phyloP scores from a whole-genome alignment of 108 stramenopile genomes.

The Aurantiochytrium sp. region DNA sequence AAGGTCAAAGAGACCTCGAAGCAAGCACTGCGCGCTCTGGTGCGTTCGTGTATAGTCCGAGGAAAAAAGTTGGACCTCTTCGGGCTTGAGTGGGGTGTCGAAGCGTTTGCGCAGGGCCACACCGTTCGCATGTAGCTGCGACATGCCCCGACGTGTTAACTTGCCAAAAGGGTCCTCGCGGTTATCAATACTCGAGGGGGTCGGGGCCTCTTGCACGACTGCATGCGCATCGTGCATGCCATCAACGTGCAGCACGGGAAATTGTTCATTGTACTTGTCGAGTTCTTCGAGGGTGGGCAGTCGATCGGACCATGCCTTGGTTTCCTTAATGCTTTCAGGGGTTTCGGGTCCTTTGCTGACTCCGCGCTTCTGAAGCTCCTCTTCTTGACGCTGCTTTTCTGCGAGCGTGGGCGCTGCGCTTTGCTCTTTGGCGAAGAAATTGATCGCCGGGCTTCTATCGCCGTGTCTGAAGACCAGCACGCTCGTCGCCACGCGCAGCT shows the following conservation, averaged over 20 bases:
- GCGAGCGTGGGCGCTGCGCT: not conserved
- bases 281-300: not conserved
- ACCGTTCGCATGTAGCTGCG: not conserved
- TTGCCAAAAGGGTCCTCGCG: not conserved
- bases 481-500: not conserved
- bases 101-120: not conserved
- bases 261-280: not conserved
- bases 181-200: not conserved
- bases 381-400: not conserved
- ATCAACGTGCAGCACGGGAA: not conserved
- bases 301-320: not conserved
- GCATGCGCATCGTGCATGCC: not conserved
- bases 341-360: not conserved
- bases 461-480: conserved; percentile 11
- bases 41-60: not conserved
- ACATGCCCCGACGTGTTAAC: not conserved
- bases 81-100: not conserved
- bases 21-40: not conserved
- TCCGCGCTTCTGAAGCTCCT: not conserved
- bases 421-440: not conserved
- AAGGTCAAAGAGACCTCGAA: not conserved
- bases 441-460: not conserved
- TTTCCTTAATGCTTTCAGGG: not conserved
- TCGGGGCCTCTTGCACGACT: not conserved
- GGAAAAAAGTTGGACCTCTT: not conserved